Evolutionary conservation across 176 grass and related monocot genomes (phyloP).

Genomic region (Triticum monococcum): DNA sequence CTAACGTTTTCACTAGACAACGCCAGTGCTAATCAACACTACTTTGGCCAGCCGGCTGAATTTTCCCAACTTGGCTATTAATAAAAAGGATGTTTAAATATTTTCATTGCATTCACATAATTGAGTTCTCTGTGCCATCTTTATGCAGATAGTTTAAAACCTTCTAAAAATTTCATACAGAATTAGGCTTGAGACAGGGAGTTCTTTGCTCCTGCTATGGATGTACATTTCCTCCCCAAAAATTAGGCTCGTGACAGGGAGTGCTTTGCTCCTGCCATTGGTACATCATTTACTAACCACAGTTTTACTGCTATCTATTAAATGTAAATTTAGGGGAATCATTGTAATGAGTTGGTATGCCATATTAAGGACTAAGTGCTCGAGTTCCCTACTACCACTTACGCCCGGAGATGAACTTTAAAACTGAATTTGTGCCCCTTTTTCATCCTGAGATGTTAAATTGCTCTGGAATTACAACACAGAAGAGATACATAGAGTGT

Average conservation of each 20-base stretch:
- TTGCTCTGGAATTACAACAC: neutral
- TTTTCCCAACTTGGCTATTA: slow-evolving; percentile 1
- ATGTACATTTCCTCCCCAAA: neutral
- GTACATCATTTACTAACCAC: neutral
- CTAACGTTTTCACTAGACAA: neutral
- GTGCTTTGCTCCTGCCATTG: slow-evolving; percentile 11
- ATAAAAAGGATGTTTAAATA: neutral
- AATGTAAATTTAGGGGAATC: neutral
- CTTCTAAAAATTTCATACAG: neutral
- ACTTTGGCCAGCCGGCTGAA: neutral
- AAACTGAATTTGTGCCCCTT: neutral
- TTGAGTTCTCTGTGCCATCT: neutral
- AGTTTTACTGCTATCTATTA: neutral
- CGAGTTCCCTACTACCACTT: neutral
- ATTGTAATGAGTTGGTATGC: neutral
- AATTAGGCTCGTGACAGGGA: neutral
- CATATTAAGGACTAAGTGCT: neutral
- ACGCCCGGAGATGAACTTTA: neutral
- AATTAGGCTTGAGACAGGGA: neutral
- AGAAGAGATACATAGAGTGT: neutral
- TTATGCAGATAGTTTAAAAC: neutral
- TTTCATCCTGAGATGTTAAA: neutral
- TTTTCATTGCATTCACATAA: neutral
- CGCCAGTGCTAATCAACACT: neutral
- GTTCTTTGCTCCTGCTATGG: neutral